phyloP scores from a whole-genome alignment of 306 rosid species.

The Ziziphus jujuba region DNA sequence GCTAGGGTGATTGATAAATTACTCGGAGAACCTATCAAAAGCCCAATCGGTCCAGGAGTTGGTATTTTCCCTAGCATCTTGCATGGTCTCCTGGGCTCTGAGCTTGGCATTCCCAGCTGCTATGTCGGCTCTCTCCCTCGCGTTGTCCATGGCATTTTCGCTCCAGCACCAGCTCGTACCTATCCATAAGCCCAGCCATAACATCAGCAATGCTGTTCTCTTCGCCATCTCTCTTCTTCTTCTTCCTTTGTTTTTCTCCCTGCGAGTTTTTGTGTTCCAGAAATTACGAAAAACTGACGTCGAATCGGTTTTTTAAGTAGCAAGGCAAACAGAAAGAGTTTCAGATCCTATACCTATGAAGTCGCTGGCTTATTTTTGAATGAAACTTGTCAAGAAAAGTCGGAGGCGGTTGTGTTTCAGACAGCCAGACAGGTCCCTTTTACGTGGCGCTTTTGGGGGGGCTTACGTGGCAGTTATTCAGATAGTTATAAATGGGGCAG shows the following conservation, averaged over 20 bases:
- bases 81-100: slow-evolving; percentile 6
- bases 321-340: no score
- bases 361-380: background rate
- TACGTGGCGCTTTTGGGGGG: slow-evolving; percentile 38
- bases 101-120: background rate
- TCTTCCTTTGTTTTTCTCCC: background rate
- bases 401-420: slow-evolving; percentile 14
- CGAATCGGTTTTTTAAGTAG: background rate
- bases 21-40: slow-evolving; percentile 35
- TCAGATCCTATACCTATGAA: no score
- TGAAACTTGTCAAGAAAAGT: background rate
- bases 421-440: slow-evolving; percentile 4
- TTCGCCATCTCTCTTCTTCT: slow-evolving; percentile 30
- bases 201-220: slow-evolving; percentile 18
- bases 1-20: background rate
- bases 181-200: slow-evolving; percentile 24
- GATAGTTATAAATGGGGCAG: slow-evolving; percentile 1
- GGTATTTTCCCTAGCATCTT: slow-evolving; percentile 16
- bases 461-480: slow-evolving; percentile 43
- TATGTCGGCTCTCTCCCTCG: slow-evolving; percentile 6
- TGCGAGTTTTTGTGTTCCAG: background rate
- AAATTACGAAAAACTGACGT: background rate
- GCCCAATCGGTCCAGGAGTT: slow-evolving; percentile 34
- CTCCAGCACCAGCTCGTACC: slow-evolving; percentile 18
- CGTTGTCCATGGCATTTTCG: slow-evolving; percentile 21